Conservation (phyloP, 805 yeast genomes). For the Saitoella complicata region DNA sequence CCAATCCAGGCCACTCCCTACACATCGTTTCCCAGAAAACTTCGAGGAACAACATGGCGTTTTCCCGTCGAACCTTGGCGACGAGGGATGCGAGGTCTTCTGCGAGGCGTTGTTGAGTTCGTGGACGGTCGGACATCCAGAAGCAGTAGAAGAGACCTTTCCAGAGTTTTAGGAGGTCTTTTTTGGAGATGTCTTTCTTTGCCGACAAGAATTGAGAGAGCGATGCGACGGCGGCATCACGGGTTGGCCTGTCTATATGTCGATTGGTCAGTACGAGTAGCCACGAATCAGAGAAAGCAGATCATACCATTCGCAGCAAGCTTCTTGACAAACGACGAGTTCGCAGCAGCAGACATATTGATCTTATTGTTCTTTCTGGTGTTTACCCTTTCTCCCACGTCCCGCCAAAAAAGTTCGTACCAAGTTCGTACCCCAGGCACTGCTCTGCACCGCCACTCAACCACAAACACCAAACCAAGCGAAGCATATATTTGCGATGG, state of each 20-base stretch:
- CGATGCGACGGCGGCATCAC: constrained; percentile 6
- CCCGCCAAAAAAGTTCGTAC: too few relatives aligned
- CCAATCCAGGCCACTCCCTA: constrained; percentile 64
- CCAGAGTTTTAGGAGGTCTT: constrained; percentile 74
- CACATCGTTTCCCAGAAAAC: constrained; percentile 71
- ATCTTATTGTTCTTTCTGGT: too few relatives aligned
- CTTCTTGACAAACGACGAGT: constrained; percentile 52
- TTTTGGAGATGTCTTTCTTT: constrained; percentile 3
- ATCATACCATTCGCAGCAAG: constrained; percentile 55
- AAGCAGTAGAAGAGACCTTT: constrained; percentile 77
- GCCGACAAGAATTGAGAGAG: constrained; percentile 1
- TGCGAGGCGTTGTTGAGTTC: constrained; percentile 79
- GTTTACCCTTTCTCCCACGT: too few relatives aligned
- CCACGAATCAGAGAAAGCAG: neutral
- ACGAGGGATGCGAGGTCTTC: constrained; percentile 44
- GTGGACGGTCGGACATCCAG: constrained; percentile 94
- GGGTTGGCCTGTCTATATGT: constrained; percentile 11
- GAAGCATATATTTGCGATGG: too few relatives aligned
- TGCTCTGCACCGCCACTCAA: too few relatives aligned
- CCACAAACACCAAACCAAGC: too few relatives aligned
- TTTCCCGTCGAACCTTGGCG: constrained; percentile 21
- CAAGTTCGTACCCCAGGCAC: too few relatives aligned
- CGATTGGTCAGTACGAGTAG: neutral
- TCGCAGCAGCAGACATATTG: too few relatives aligned
- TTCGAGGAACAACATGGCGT: constrained; percentile 37